A percentile compares a stretch with the other conserved stretches of the same genome.
Conservation (phyloP, 2,329 filamentous ascomycete genomes). For the Hypoxylon sp. region DNA sequence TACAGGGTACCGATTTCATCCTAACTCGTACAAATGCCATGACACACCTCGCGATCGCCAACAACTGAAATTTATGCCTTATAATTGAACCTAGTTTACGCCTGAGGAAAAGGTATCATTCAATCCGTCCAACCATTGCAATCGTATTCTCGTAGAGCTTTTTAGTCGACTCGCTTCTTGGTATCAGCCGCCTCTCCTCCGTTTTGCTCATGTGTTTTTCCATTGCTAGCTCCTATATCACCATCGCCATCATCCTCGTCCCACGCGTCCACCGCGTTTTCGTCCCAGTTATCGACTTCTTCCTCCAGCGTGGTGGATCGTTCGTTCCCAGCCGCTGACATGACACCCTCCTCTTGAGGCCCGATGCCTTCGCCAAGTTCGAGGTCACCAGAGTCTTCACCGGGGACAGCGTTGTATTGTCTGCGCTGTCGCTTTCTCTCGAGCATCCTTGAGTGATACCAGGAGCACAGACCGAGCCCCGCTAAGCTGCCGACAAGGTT, state of each 20-base stretch:
- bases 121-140: conserved; percentile 43
- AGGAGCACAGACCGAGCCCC: conserved; percentile 81
- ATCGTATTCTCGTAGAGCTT: conserved; percentile 39
- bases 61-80: conserved; percentile 32
- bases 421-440: conserved; percentile 84
- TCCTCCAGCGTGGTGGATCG: conserved; percentile 73
- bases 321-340: conserved; percentile 53
- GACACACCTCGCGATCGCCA: conserved; percentile 32
- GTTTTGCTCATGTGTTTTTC: conserved; percentile 50
- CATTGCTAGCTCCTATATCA: conserved; percentile 48
- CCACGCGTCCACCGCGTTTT: conserved; percentile 77
- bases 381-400: conserved; percentile 75
- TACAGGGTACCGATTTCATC: conserved; percentile 39
- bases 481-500: conserved; percentile 85
- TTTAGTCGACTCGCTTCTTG: conserved; percentile 57
- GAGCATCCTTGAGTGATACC: conserved; percentile 97
- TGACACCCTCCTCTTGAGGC: conserved; percentile 76
- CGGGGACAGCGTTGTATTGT: conserved; percentile 79
- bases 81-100: conserved; percentile 45
- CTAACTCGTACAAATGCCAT: conserved; percentile 45
- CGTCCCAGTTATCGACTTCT: conserved; percentile 94
- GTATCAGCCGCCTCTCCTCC: conserved; percentile 48
- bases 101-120: conserved; percentile 49
- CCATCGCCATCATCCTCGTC: conserved; percentile 63
- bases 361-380: conserved; percentile 78